Evolutionary conservation across 305 asterid genomes (phyloP), one percentile per base, ranked within the genome.

Genomic region (Fraxinus velutina): DNA sequence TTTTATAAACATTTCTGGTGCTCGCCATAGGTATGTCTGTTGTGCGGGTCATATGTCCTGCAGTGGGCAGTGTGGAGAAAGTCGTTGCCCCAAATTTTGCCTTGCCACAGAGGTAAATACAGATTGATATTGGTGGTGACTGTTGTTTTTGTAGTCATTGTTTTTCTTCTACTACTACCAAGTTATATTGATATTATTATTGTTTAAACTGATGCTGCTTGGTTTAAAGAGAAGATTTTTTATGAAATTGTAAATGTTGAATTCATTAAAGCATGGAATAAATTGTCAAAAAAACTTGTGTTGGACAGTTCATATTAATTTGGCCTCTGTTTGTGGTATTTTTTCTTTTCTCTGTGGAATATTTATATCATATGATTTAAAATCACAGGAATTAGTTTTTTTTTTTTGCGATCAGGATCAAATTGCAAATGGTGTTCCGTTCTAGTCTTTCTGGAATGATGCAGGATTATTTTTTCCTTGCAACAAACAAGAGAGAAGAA

Each of bases 41-140:
- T 96, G 99, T 85, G 98, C 98, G 77, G 99, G 99, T 66, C 94
- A 96, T 87, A 86, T 96, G 97, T 98, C 99, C 77, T 96, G 99
- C 92, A 96, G 99, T 88, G 99, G 99, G 78, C 90, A 97, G 30
- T 94, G 99, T 83, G 99, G 98, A 83, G 99, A 96, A 90, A 96
- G 98, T 82, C 88, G 88, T 39, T 96, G 99, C 89, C 99, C 99
- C 83, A 93, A 96, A 85, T 86, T 93, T 70, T 96, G 98, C 87
- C 97, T 96, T 82, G 97, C 98, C 2, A 96, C 99, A 75, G 99
- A 96, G 99, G 99, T 94, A 88, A 78, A 39, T 19, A 32, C 30
- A 72, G 57, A 72, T 75, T 77, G n/a, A 27, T 13, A 8, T 50
- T 78, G 30, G 47, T 44, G 71, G 15, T 60, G 29, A 19, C 71